Conservation (phyloP, 2,329 filamentous ascomycete species). For the Alternaria sp. region DNA sequence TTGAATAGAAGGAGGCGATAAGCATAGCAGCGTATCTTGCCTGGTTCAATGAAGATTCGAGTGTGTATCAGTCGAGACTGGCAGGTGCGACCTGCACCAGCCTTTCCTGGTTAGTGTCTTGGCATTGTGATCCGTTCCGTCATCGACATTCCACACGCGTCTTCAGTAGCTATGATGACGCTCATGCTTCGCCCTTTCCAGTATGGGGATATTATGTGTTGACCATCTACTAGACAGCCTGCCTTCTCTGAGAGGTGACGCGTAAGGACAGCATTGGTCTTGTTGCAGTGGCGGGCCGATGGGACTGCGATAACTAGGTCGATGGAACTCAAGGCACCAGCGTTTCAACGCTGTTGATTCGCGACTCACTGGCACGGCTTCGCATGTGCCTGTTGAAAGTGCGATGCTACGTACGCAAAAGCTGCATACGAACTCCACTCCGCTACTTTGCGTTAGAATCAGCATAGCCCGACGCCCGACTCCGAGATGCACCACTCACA, state of each 20-base stretch:
- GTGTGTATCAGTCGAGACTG: not conserved
- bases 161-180: not conserved
- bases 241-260: not conserved
- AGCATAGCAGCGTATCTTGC: not conserved
- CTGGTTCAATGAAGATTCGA: not conserved
- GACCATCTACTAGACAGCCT: not conserved
- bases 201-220: not conserved
- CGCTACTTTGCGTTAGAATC: not conserved
- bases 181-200: not conserved
- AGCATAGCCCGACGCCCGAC: not conserved
- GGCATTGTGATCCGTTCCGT: not conserved
- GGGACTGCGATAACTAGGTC: not conserved
- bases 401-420: not conserved
- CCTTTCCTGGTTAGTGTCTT: not conserved
- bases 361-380: not conserved
- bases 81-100: not conserved
- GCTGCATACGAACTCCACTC: not conserved
- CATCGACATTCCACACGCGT: not conserved
- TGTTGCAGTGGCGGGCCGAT: not conserved
- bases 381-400: too few species aligned
- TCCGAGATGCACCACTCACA: not conserved
- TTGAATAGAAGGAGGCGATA: not conserved
- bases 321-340: not conserved
- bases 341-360: not conserved
- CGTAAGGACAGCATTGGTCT: not conserved